Percentiles rank a stretch among this genome's conserved stretches.
Conservation (phyloP, 164 flowering plant genomes). For the Akebia trifoliata region DNA sequence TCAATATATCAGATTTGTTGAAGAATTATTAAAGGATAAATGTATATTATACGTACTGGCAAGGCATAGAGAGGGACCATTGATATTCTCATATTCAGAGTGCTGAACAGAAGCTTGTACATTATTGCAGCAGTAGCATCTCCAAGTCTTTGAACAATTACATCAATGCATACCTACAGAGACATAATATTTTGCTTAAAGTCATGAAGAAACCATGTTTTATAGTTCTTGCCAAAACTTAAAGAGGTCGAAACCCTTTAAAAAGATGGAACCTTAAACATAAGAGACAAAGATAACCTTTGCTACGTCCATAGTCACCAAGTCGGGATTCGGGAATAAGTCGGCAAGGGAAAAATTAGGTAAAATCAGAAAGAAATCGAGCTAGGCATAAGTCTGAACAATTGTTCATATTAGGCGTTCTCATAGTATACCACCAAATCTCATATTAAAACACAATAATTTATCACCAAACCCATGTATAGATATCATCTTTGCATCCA, state of each 20-base stretch:
- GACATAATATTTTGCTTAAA: conserved; percentile 3
- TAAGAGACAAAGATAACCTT: too few relatives aligned
- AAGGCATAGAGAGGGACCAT: conserved; percentile 66
- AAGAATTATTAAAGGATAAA: neutral
- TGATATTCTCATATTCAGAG: conserved; percentile 47
- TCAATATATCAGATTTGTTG: neutral
- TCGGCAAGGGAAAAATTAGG: too few relatives aligned
- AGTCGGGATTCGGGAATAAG: too few relatives aligned
- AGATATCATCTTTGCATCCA: too few relatives aligned
- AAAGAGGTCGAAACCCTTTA: neutral
- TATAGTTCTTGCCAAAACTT: neutral
- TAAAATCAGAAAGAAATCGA: too few relatives aligned
- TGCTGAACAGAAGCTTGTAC: conserved; percentile 67
- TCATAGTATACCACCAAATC: too few relatives aligned
- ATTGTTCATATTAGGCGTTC: too few relatives aligned
- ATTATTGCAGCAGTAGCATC: conserved; percentile 98
- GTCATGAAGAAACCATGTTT: neutral
- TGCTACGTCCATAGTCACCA: too few relatives aligned
- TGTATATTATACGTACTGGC: conserved; percentile 55
- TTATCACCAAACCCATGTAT: too few relatives aligned
- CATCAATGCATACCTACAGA: conserved; percentile 88
- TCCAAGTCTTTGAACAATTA: conserved; percentile 89
- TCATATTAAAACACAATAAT: too few relatives aligned
- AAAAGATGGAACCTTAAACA: neutral
- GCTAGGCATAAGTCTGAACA: too few relatives aligned